Conservation (phyloP, 208 protist genomes). For the Crithidia expoeki region DNA sequence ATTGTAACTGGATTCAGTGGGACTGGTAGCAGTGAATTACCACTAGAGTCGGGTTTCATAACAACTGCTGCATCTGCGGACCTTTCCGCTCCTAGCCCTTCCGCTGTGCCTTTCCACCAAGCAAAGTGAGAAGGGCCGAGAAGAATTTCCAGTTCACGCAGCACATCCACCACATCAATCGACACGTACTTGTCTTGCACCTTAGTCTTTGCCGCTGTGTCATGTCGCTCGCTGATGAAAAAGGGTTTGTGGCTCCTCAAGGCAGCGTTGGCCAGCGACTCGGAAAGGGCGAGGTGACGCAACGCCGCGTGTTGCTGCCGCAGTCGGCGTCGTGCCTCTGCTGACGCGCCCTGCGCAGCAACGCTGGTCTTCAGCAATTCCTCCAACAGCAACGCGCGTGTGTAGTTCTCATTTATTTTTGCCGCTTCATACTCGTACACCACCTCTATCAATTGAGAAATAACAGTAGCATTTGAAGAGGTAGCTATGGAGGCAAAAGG, state of each 20-base stretch:
- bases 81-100: neutral
- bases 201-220: no score
- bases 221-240: neutral
- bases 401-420: slow-evolving; percentile 51
- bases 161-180: neutral
- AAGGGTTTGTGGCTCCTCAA: neutral
- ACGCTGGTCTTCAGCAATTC: slow-evolving; percentile 28
- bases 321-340: slow-evolving; percentile 14
- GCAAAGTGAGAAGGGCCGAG: slow-evolving; percentile 15
- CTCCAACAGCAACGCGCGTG: slow-evolving; percentile 32
- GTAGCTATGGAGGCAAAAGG: neutral
- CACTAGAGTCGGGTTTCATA: no score
- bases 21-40: no score
- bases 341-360: slow-evolving; percentile 21
- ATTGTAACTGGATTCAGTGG: no score
- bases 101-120: slow-evolving; percentile 13
- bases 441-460: slow-evolving; percentile 22
- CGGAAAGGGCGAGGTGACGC: slow-evolving; percentile 19
- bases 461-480: neutral
- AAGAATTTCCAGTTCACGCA: slow-evolving; percentile 5
- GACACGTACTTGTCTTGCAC: neutral
- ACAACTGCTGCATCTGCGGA: no score
- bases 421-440: slow-evolving; percentile 32
- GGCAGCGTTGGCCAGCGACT: neutral
- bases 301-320: slow-evolving; percentile 32